These are phyloP conservation scores for Mucor plumbeus DNA, from an alignment of 371 early-diverging fungal species.

Conservation along the genomic window DNA sequence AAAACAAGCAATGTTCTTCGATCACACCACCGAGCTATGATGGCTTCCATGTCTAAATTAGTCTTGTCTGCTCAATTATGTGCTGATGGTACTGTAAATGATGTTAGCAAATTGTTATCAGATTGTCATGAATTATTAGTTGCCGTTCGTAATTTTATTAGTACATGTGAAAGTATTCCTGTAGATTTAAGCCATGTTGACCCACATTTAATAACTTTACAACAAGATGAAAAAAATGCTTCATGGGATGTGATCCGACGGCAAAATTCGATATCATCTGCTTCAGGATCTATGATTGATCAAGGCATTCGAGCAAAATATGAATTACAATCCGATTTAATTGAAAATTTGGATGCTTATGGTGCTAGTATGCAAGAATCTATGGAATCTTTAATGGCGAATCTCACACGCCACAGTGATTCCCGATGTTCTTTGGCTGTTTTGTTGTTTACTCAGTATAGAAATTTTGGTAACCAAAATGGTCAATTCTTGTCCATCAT, in stretches of 20 bases:
- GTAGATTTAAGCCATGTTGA: conserved; percentile 61
- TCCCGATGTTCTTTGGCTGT: conserved; percentile 58
- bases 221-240: neutral
- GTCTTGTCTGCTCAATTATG: conserved; percentile 85
- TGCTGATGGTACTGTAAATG: conserved; percentile 63
- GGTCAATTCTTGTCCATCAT: conserved; percentile 50
- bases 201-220: conserved; percentile 26
- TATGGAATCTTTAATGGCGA: conserved; percentile 35
- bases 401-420: conserved; percentile 24
- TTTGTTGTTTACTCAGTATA: conserved; percentile 57
- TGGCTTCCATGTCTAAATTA: conserved; percentile 81
- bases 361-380: conserved; percentile 46
- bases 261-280: conserved; percentile 1
- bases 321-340: conserved; percentile 33
- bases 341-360: conserved; percentile 43
- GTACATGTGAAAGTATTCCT: conserved; percentile 74
- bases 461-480: conserved; percentile 49
- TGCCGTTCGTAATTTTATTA: conserved; percentile 79
- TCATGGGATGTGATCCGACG: neutral
- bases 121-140: conserved; percentile 67
- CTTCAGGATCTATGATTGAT: neutral
- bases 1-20: conserved; percentile 68
- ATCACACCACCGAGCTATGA: conserved; percentile 79
- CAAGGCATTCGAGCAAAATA: conserved; percentile 23
- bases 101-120: conserved; percentile 36